Conservation (phyloP, 2,329 filamentous ascomycete species). For the Ophiocordyceps sinensis region DNA sequence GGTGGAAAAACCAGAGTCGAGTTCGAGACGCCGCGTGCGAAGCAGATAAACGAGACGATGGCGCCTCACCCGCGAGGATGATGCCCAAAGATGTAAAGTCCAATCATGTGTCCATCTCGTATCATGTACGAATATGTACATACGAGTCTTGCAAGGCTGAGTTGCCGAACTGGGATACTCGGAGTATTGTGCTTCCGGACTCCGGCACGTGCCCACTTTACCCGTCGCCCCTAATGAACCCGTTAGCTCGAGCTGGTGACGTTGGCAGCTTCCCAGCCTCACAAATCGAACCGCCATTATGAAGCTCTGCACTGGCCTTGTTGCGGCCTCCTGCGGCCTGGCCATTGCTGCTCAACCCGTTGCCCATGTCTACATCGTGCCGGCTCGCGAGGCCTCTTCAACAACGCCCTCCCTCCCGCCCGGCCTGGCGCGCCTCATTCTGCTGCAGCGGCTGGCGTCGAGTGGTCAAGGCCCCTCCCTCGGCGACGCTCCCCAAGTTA, state of each 20-base stretch:
- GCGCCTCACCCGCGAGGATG: no score
- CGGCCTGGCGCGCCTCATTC: conserved; percentile 40
- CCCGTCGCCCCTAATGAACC: not conserved
- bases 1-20: not conserved
- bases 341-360: conserved; percentile 22
- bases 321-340: conserved; percentile 22
- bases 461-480: conserved; percentile 31
- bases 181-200: conserved; percentile 9
- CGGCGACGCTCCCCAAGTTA: conserved; percentile 27
- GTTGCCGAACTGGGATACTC: conserved; percentile 1
- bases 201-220: conserved; percentile 10
- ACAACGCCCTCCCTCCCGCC: conserved; percentile 30
- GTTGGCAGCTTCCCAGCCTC: conserved; percentile 13
- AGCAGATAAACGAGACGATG: not conserved
- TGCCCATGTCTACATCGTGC: conserved; percentile 41
- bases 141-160: no score
- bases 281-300: conserved; percentile 19
- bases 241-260: conserved; percentile 12
- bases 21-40: not conserved
- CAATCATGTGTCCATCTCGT: no score
- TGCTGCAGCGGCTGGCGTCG: conserved; percentile 40
- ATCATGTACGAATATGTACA: no score
- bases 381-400: conserved; percentile 12
- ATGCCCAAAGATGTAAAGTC: no score
- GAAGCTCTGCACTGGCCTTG: conserved; percentile 27